phyloP scores from a whole-genome alignment of 2,329 filamentous ascomycete species.

The Diaporthe nobilis region DNA sequence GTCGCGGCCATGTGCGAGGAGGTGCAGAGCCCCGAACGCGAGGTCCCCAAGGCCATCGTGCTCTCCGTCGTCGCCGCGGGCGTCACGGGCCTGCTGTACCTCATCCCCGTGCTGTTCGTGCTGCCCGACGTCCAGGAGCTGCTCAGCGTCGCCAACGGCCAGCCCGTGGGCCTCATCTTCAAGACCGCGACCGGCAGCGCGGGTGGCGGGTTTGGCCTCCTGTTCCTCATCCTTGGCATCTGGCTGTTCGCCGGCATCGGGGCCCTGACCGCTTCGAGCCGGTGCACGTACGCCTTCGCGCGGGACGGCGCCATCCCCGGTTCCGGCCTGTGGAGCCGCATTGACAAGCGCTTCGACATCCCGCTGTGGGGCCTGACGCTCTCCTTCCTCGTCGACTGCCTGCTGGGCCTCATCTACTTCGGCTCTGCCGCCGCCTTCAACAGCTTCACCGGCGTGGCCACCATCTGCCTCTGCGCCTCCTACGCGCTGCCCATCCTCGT shows the following conservation, averaged over 20 bases:
- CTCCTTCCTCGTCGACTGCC: conserved; percentile 76
- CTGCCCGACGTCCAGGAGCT: conserved; percentile 77
- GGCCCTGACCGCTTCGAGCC: conserved; percentile 79
- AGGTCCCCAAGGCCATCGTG: conserved; percentile 80
- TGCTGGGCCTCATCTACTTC: conserved; percentile 85
- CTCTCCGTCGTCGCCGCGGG: conserved; percentile 77
- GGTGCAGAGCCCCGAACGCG: conserved; percentile 76
- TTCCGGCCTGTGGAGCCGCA: conserved; percentile 74
- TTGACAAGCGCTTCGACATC: conserved; percentile 76
- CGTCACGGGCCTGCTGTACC: conserved; percentile 75
- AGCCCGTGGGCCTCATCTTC: conserved; percentile 83
- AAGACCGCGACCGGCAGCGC: conserved; percentile 81
- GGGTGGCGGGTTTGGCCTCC: conserved; percentile 79
- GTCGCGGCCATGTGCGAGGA: conserved; percentile 81
- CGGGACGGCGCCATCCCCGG: conserved; percentile 82
- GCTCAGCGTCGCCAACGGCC: conserved; percentile 76
- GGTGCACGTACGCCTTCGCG: conserved; percentile 83
- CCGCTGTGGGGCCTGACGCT: conserved; percentile 79
- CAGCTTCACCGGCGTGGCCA: conserved; percentile 84
- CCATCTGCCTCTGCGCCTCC: conserved; percentile 81
- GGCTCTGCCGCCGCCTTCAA: conserved; percentile 83
- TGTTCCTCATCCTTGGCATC: conserved; percentile 83
- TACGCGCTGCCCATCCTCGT: conserved; percentile 84
- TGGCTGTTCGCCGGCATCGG: conserved; percentile 83
- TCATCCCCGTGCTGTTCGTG: conserved; percentile 83